Base-by-base conservation (phyloP, 2,329 filamentous ascomycete genomes). In the Nemania abortiva region DNA sequence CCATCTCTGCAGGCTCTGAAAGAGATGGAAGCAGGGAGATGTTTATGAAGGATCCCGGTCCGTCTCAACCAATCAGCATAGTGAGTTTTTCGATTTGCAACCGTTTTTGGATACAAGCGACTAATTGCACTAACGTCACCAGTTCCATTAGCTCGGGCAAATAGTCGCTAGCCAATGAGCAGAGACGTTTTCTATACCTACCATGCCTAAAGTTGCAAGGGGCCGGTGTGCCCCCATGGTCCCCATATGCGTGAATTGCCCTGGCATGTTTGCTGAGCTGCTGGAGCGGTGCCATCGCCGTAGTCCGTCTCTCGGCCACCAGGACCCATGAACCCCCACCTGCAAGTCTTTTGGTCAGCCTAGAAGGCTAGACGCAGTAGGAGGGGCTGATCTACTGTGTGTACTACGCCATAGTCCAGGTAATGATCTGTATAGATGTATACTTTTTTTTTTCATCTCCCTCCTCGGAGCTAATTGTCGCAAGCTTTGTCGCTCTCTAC, bases 51-150 rank as follows among this genome's bases (percentile, higher is more conserved):
- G 39, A 52, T 24, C 74, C 75, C 67, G 74, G 71, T 67, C 67
- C n/a, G 18, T 6, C 9, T 20, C 1, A 56, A 31, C 77, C 77
- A 79, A 78, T 79, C 69, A 78, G 66, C 37, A 66, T 57, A 72
- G 69, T 63, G 71, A 18, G 70, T 77, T 79, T 78, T 71, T 71
- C 68, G 75, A 77, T 74, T 71, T 72, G 63, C 71, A 75, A 70
- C 70, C 70, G 73, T 59, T 72, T 73, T 64, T 56, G 69, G 70
- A 65, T 61, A 70, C 68, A 69, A 64, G 69, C 65, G 71, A 75
- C 73, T 75, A 76, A 56, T 69, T 42, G 31, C 67, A 71, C 70
- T 76, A 77, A 77, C 76, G 74, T 78, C 77, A 79, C 76, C 73
- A 75, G 75, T 69, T 54, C 57, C 54, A 68, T 59, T 73, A 70